Percentiles rank a stretch among this genome's conserved stretches.
phyloP scores from a whole-genome alignment of 2,329 filamentous ascomycete species.

The Alternaria sp. region DNA sequence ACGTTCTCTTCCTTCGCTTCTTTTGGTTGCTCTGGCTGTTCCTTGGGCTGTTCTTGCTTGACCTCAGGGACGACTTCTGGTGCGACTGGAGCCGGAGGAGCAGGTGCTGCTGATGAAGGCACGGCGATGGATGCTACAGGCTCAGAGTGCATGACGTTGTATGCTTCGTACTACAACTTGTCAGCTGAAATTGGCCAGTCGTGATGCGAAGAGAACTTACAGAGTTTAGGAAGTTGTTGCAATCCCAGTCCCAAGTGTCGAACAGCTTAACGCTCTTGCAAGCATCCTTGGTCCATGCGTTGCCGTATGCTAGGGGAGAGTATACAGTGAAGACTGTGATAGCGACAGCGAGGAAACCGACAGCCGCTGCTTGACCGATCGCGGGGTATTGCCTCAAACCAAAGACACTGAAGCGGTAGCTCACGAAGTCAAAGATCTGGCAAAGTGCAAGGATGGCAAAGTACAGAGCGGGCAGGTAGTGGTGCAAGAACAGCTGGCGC shows the following conservation, averaged over 20 bases:
- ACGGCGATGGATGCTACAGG: slow-evolving; percentile 30
- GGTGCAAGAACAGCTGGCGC: slow-evolving; percentile 96
- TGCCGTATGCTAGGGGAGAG: slow-evolving; percentile 89
- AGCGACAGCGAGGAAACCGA: slow-evolving; percentile 75
- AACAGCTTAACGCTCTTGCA: slow-evolving; percentile 90
- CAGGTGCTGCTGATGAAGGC: slow-evolving; percentile 35
- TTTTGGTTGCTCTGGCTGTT: slow-evolving; percentile 16
- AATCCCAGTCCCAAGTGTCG: slow-evolving; percentile 94
- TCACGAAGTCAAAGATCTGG: slow-evolving; percentile 86
- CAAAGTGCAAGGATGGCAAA: slow-evolving; percentile 90
- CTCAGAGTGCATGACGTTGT: slow-evolving; percentile 23
- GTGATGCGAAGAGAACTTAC: slow-evolving; percentile 65
- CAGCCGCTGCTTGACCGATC: slow-evolving; percentile 75
- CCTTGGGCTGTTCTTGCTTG: slow-evolving; percentile 13
- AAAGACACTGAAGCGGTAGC: slow-evolving; percentile 72
- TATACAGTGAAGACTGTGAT: slow-evolving; percentile 83
- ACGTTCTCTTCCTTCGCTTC: slow-evolving; percentile 28
- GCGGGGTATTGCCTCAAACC: slow-evolving; percentile 72
- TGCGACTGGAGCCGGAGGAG: slow-evolving; percentile 23
- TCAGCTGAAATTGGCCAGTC: slow-evolving; percentile 17
- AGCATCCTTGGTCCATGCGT: slow-evolving; percentile 87
- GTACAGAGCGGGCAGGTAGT: slow-evolving; percentile 97
- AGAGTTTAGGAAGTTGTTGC: slow-evolving; percentile 85
- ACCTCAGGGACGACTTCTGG: slow-evolving; percentile 9
- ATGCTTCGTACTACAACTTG: slow-evolving; percentile 38